These are phyloP conservation scores for Aureobasidium subglaciale DNA, from an alignment of 2,329 filamentous ascomycete species.

Conservation along the genomic window DNA sequence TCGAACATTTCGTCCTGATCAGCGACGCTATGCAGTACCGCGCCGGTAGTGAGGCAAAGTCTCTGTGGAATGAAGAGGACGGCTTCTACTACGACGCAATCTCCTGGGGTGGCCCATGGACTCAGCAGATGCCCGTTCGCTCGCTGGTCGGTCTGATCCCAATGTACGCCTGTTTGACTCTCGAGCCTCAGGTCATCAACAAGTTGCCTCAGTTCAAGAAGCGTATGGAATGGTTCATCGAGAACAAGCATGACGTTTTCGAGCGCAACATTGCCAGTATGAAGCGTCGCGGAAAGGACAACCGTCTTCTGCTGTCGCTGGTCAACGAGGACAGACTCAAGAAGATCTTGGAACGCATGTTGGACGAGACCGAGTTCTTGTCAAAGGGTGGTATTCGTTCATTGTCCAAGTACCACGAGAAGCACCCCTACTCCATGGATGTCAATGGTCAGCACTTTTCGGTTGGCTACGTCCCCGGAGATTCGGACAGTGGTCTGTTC, in stretches of 20 bases:
- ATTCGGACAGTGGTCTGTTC: conserved; percentile 91
- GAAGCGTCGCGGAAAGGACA: conserved; percentile 78
- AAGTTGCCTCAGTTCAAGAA: conserved; percentile 89
- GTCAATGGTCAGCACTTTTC: conserved; percentile 86
- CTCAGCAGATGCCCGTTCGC: conserved; percentile 83
- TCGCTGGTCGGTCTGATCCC: conserved; percentile 92
- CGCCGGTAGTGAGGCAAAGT: conserved; percentile 63
- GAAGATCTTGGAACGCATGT: conserved; percentile 83
- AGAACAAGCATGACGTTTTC: conserved; percentile 77
- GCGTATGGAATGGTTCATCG: conserved; percentile 87
- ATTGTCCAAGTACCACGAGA: conserved; percentile 82
- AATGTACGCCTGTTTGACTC: conserved; percentile 81
- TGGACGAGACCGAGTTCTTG: conserved; percentile 89
- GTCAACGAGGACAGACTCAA: conserved; percentile 89
- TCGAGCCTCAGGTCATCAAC: conserved; percentile 90
- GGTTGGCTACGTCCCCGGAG: conserved; percentile 86
- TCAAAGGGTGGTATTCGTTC: conserved; percentile 86
- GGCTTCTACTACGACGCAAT: conserved; percentile 99
- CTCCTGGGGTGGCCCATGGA: conserved; percentile 89
- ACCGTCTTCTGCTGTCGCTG: conserved; percentile 79
- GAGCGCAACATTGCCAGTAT: conserved; percentile 95
- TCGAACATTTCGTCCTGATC: conserved; percentile 97
- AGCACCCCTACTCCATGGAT: conserved; percentile 89
- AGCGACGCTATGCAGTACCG: conserved; percentile 87
- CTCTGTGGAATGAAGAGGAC: conserved; percentile 92